These are phyloP conservation scores for Pisolithus marmoratus DNA, from an alignment of 768 basidiomycete species.

Conservation along the genomic window DNA sequence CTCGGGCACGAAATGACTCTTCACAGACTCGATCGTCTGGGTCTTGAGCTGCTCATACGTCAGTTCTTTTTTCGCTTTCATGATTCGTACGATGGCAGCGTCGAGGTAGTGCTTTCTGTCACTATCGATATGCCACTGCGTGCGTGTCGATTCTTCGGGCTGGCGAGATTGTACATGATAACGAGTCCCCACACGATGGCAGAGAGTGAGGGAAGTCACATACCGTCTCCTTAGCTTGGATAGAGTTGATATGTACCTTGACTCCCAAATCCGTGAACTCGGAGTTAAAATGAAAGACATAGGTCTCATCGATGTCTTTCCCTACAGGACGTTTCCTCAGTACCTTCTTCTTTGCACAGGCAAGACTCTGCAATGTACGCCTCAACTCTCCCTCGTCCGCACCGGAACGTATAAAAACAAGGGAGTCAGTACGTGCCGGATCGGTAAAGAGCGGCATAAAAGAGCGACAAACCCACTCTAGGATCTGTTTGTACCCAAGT, in stretches of 20 bases:
- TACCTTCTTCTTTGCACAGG: conserved; percentile 86
- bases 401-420: neutral
- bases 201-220: conserved; percentile 22
- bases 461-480: conserved; percentile 55
- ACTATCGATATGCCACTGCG: conserved; percentile 77
- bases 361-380: conserved; percentile 88
- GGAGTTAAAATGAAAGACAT: conserved; percentile 77
- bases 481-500: conserved; percentile 62
- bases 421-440: conserved; percentile 13
- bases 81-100: conserved; percentile 92
- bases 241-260: conserved; percentile 90
- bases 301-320: conserved; percentile 68
- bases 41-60: conserved; percentile 72
- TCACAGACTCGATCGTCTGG: conserved; percentile 81
- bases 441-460: neutral
- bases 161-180: conserved; percentile 21
- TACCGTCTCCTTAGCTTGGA: conserved; percentile 90
- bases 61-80: conserved; percentile 90
- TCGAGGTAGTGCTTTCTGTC: conserved; percentile 85
- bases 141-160: conserved; percentile 82
- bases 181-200: neutral
- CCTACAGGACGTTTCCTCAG: conserved; percentile 75
- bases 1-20: conserved; percentile 80
- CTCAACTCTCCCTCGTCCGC: conserved; percentile 67
- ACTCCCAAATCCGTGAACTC: conserved; percentile 74